Evolutionary conservation across 2,329 filamentous ascomycete species (phyloP).

Genomic region (Arthrobotrys conoides): DNA sequence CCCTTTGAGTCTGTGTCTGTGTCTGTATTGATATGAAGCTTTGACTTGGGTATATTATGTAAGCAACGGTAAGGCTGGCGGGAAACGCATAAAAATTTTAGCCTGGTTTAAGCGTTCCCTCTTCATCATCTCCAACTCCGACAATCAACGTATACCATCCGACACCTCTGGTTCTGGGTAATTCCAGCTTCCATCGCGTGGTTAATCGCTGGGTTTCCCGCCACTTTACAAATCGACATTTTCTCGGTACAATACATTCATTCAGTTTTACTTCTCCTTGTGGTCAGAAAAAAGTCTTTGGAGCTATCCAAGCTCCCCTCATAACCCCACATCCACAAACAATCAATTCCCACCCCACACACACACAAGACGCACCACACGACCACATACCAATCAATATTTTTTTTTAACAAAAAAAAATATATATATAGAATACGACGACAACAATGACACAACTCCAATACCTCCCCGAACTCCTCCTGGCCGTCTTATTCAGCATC

Average conservation of each 20-base stretch:
- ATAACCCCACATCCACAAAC: conserved; percentile 4
- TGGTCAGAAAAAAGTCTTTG: not conserved
- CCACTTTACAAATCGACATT: not conserved
- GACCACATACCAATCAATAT: not conserved
- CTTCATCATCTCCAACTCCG: not conserved
- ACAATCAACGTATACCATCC: not conserved
- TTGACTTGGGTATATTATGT: not conserved
- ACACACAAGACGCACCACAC: conserved; percentile 8
- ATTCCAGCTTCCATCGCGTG: not conserved
- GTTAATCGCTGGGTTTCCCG: not conserved
- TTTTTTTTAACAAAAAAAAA: conserved; percentile 1
- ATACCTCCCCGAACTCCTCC: conserved; percentile 63
- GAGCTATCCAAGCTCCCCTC: conserved; percentile 16
- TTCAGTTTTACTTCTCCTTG: not conserved
- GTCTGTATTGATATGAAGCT: too few relatives aligned
- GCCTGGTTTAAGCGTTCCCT: not conserved
- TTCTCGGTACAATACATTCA: not conserved
- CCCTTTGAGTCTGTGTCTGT: too few relatives aligned
- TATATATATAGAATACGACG: too few relatives aligned
- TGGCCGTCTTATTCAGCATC: conserved; percentile 63
- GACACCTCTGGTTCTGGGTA: not conserved
- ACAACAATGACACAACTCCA: conserved; percentile 59
- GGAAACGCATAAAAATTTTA: conserved; percentile 34
- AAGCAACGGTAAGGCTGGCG: conserved; percentile 11
- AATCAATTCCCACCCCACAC: not conserved